These are phyloP conservation scores for Pseudogymnoascus sp. DNA, from an alignment of 2,329 filamentous ascomycete genomes.

Conservation along the genomic window DNA sequence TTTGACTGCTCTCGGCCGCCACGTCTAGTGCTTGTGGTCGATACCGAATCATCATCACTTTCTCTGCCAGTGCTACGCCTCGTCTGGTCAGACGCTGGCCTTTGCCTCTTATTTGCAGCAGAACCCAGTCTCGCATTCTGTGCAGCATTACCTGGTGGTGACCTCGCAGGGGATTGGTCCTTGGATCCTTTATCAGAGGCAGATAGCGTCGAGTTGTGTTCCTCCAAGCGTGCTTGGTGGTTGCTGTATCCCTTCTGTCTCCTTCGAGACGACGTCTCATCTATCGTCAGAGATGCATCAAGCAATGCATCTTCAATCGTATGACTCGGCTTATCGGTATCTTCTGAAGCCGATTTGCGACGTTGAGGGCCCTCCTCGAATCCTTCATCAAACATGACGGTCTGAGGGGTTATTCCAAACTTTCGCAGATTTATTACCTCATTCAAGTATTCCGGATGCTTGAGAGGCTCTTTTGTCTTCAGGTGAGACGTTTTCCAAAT, in stretches of 20 bases:
- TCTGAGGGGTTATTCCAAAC: slow-evolving; percentile 73
- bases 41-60: slow-evolving; percentile 28
- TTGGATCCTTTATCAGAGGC: neutral
- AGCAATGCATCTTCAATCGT: slow-evolving; percentile 86
- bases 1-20: slow-evolving; percentile 48
- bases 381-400: slow-evolving; percentile 83
- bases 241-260: slow-evolving; percentile 43
- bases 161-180: neutral
- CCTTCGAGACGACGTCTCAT: slow-evolving; percentile 52
- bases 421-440: slow-evolving; percentile 67
- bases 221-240: slow-evolving; percentile 39
- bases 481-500: slow-evolving; percentile 78
- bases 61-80: slow-evolving; percentile 16
- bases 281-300: slow-evolving; percentile 84
- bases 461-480: slow-evolving; percentile 42
- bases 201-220: slow-evolving; percentile 14
- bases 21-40: slow-evolving; percentile 24
- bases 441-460: slow-evolving; percentile 43
- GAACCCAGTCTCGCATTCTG: neutral
- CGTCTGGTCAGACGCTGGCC: slow-evolving; percentile 14
- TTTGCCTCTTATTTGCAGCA: slow-evolving; percentile 13
- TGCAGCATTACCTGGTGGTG: neutral
- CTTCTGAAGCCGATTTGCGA: slow-evolving; percentile 29
- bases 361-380: slow-evolving; percentile 40
- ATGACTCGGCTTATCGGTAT: slow-evolving; percentile 43